A percentile compares a stretch with the other conserved stretches of the same genome.
phyloP scores from a whole-genome alignment of 208 protist genomes.

The Acanthamoeba castellanii region DNA sequence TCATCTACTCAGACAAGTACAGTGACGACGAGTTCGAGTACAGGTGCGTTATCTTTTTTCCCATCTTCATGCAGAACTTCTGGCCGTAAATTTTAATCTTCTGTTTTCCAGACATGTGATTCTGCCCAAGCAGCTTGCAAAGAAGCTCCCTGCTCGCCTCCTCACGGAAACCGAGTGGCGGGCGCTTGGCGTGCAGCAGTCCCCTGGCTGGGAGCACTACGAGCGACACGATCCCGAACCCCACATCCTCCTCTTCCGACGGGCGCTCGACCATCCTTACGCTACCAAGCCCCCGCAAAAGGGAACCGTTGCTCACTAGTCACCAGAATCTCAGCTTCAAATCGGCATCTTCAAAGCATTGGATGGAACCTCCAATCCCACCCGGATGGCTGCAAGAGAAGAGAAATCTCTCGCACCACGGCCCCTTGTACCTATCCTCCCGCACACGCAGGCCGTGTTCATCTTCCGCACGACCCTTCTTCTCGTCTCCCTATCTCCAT shows the following conservation, averaged over 20 bases:
- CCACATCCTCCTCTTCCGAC: slow-evolving; percentile 97
- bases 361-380: not conserved
- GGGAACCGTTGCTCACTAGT: not conserved
- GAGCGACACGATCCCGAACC: slow-evolving; percentile 97
- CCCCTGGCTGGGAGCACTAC: slow-evolving; percentile 97
- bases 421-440: not conserved
- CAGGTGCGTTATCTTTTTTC: slow-evolving; percentile 79
- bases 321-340: not conserved
- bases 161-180: slow-evolving; percentile 98
- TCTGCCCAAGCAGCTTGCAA: slow-evolving; percentile 96
- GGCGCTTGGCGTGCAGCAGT: slow-evolving; percentile 97
- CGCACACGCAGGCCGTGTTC: not conserved
- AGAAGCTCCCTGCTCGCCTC: slow-evolving; percentile 92
- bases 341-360: no score
- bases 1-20: slow-evolving; percentile 98
- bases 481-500: not conserved
- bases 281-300: slow-evolving; percentile 54
- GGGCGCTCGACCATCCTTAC: slow-evolving; percentile 84
- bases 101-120: slow-evolving; percentile 95
- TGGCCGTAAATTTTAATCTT: no score
- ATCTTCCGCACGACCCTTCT: not conserved
- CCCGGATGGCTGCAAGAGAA: not conserved
- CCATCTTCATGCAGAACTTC: no score
- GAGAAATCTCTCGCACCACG: slow-evolving; percentile 4
- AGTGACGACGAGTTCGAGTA: slow-evolving; percentile 97